Evolutionary conservation across 2,329 filamentous ascomycete genomes (phyloP), one percentile per base, ranked within the genome.

Genomic region (Dactylellina cionopaga): DNA sequence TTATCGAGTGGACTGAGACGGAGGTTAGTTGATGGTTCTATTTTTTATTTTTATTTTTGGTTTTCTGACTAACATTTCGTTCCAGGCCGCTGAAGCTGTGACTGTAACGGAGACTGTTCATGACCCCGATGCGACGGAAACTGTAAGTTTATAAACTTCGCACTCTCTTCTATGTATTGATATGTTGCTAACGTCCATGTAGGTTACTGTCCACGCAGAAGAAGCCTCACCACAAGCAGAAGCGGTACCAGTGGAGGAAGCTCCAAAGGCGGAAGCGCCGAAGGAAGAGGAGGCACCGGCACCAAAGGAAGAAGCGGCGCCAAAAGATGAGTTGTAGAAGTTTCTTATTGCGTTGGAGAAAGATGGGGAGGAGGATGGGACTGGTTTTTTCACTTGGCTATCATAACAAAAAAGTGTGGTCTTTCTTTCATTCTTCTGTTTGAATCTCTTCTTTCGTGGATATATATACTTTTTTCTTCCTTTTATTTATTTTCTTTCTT

Each of bases 321-420:
- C 24, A 9, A 56, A 58, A 44, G 56, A 62, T 25, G 56, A 62
- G 41, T 62, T 62, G 56, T 62, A 51, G 51, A 58, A 29, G 9
- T 19, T 35, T 19, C 47, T 31, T 51, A 37, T 54, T n/a, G 22
- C 25, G 1, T 13, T 15, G 24, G 47, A 17, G 19, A 43, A 29
- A 9, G 35, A 3, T n/a, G 35, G 24, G 19, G 10, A n/a, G n/a
- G n/a, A n/a, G n/a, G n/a, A n/a, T n/a, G n/a, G n/a, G n/a, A n/a
- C n/a, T n/a, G n/a, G n/a, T n/a, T n/a, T 41, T 51, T 31, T 17
- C 29, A 35, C 25, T 43, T 47, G 25, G 19, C 56, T 62, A n/a
- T 24, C 7, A 22, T 25, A 19, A 44, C n/a, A n/a, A 11, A 66
- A 51, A 58, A 58, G 62, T 51, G 51, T 49, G 5, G 35, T 37